phyloP scores from a whole-genome alignment of 306 rosid genomes.

The Lithocarpus polystachyus region DNA sequence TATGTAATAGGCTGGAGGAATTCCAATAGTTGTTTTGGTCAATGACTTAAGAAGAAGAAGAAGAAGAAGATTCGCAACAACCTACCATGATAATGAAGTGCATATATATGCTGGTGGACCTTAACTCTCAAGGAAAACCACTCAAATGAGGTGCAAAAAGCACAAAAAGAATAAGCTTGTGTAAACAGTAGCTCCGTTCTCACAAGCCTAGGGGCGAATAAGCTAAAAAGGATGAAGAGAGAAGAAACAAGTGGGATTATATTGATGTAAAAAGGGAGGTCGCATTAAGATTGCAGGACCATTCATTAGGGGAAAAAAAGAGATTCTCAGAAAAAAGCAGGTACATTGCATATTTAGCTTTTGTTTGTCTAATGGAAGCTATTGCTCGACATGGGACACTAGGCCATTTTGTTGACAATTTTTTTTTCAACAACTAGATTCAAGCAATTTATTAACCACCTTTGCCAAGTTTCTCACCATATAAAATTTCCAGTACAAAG shows the following conservation, averaged over 20 bases:
- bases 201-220: constrained; percentile 38
- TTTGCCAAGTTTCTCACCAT: not conserved
- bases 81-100: not conserved
- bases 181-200: constrained; percentile 33
- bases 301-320: not conserved
- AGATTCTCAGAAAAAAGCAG: not conserved
- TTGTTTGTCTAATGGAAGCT: not conserved
- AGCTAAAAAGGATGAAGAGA: constrained; percentile 31
- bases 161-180: constrained; percentile 39
- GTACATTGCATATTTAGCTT: not conserved
- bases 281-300: not conserved
- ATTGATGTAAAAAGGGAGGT: constrained; percentile 12
- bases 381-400: not conserved
- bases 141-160: constrained; percentile 34
- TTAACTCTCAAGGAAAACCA: constrained; percentile 26
- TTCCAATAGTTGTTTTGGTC: not conserved
- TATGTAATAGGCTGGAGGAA: too few relatives aligned
- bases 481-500: not conserved
- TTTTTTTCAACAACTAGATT: not conserved
- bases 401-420: not conserved
- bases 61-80: not conserved
- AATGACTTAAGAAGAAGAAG: not conserved
- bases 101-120: constrained; percentile 37
- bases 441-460: not conserved
- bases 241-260: constrained; percentile 14